Conservation (phyloP, 768 basidiomycete genomes). For the Russula earlei region DNA sequence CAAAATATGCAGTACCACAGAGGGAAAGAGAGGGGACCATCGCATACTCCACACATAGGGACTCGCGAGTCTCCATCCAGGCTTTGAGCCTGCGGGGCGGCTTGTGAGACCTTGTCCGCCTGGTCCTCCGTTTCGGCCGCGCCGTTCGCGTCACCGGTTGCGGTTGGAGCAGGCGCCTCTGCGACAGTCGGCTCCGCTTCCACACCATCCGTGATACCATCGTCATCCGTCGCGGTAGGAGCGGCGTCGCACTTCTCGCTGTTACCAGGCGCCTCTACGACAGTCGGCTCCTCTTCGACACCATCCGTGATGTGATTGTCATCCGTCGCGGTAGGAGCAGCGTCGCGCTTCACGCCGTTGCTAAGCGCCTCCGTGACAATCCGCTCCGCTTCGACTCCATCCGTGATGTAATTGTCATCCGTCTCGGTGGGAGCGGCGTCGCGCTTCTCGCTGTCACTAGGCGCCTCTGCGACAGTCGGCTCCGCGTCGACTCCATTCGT, state of each 20-base stretch:
- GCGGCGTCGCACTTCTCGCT: background rate
- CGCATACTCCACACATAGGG: constrained; percentile 22
- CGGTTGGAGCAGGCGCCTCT: background rate
- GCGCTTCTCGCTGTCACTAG: no score
- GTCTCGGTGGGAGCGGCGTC: no score
- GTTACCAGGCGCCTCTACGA: no score
- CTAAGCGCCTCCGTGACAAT: no score
- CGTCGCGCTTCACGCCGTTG: no score
- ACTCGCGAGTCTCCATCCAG: background rate
- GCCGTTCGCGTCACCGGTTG: no score
- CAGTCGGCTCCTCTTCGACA: background rate
- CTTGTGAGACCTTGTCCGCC: background rate
- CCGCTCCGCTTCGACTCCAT: no score
- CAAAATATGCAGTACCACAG: constrained; percentile 29
- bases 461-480: no score
- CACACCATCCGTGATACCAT: background rate
- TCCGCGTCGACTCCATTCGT: no score
- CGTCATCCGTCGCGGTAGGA: background rate
- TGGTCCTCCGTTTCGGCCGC: background rate
- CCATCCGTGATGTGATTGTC: background rate
- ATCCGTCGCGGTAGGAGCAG: no score
- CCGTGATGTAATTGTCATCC: no score
- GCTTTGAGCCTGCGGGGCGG: background rate
- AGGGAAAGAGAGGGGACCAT: constrained; percentile 19
- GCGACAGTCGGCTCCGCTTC: background rate